phyloP scores from a whole-genome alignment of 768 basidiomycete genomes.

The Mycena chlorophos region DNA sequence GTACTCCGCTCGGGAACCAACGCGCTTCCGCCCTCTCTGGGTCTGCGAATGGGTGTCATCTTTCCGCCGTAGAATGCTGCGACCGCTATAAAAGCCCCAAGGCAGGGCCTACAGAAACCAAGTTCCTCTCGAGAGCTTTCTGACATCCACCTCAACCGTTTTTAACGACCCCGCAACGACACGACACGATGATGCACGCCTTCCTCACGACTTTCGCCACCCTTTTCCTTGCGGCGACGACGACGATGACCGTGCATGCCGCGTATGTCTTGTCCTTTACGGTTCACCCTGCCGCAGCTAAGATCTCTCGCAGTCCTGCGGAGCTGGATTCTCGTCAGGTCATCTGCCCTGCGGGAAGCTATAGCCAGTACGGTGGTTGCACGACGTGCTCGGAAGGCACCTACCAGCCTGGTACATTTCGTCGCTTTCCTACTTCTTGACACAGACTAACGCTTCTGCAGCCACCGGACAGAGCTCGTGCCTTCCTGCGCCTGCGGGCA shows the following conservation, averaged over 20 bases:
- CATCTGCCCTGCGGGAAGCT: slow-evolving; percentile 1
- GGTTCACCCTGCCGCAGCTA: background rate
- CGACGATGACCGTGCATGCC: background rate
- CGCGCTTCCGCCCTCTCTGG: too few species aligned
- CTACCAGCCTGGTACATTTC: slow-evolving; percentile 5
- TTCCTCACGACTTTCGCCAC: background rate
- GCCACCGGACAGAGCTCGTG: background rate
- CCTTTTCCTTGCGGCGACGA: background rate
- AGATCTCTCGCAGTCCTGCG: too few species aligned
- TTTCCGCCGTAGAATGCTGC: background rate
- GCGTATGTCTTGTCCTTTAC: background rate
- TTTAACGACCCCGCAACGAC: background rate
- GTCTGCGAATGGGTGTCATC: too few species aligned
- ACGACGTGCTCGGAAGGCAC: background rate
- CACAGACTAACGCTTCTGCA: background rate
- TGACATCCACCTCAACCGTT: background rate
- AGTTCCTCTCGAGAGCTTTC: background rate
- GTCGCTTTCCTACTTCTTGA: background rate
- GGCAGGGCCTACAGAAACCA: background rate
- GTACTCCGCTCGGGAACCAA: too few species aligned
- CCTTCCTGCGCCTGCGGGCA: background rate
- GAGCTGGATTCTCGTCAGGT: background rate
- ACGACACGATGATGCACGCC: background rate
- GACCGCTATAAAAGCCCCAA: background rate
- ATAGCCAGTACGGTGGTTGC: background rate